phyloP scores from a whole-genome alignment of 1,139 yeast species.

The Hyphopichia burtonii region DNA sequence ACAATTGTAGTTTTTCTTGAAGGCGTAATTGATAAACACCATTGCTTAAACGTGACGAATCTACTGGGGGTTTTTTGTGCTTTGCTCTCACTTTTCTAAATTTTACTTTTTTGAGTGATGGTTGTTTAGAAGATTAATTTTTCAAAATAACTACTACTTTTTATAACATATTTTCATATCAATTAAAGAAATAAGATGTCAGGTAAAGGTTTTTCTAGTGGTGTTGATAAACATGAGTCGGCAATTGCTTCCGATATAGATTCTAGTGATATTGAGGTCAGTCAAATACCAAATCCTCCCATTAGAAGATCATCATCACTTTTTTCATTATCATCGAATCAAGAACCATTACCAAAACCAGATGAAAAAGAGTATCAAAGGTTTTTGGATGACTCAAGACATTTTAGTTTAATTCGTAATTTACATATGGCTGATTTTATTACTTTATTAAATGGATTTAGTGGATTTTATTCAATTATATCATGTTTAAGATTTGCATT shows the following conservation, averaged over 20 bases:
- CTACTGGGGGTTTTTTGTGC: neutral
- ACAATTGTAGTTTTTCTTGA: no score
- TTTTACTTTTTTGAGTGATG: no score
- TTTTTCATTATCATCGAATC: slow-evolving; percentile 41
- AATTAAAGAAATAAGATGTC: no score
- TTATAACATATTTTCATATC: no score
- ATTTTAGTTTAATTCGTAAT: slow-evolving; percentile 71
- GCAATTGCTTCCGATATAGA: slow-evolving; percentile 40
- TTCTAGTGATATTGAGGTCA: slow-evolving; percentile 28
- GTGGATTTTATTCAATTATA: slow-evolving; percentile 86
- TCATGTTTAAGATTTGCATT: slow-evolving; percentile 79
- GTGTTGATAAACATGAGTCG: slow-evolving; percentile 18
- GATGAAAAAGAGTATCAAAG: slow-evolving; percentile 75
- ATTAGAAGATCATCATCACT: slow-evolving; percentile 46
- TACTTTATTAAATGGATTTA: slow-evolving; percentile 84
- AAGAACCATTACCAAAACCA: slow-evolving; percentile 51
- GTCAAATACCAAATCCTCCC: slow-evolving; percentile 21
- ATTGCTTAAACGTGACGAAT: neutral
- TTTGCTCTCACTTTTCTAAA: no score
- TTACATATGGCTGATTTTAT: slow-evolving; percentile 95
- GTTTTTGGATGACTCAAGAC: slow-evolving; percentile 77
- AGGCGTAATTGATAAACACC: neutral
- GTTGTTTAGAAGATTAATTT: no score
- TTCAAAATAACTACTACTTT: no score
- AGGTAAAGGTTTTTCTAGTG: neutral